phyloP scores from a whole-genome alignment of 768 basidiomycete species.

The Tulasnella sp. region DNA sequence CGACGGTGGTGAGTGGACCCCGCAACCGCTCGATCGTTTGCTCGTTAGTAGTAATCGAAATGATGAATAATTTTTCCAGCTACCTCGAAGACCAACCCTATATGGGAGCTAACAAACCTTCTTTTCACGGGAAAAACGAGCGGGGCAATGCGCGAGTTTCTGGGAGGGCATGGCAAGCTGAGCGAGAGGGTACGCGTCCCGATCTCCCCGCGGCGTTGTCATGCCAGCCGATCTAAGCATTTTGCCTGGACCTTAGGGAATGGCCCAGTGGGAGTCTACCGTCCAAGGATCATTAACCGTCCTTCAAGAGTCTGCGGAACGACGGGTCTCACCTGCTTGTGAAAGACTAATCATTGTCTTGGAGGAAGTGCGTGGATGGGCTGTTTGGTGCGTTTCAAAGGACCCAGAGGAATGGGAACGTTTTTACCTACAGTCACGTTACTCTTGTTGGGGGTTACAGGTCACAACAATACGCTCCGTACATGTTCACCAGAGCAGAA shows the following conservation, averaged over 20 bases:
- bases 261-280: conserved; percentile 81
- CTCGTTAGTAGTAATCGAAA: conserved; percentile 34
- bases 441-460: conserved; percentile 47
- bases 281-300: conserved; percentile 70
- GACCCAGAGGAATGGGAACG: background rate
- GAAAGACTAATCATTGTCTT: conserved; percentile 76
- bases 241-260: conserved; percentile 53
- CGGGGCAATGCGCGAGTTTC: conserved; percentile 70
- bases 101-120: conserved; percentile 71
- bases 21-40: conserved; percentile 31
- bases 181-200: conserved; percentile 67
- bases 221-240: conserved; percentile 19
- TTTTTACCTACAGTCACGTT: background rate
- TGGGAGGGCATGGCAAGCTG: conserved; percentile 77
- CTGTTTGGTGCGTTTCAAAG: conserved; percentile 44
- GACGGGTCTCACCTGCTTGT: conserved; percentile 69
- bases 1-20: conserved; percentile 59
- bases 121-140: conserved; percentile 73
- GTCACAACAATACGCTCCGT: conserved; percentile 56
- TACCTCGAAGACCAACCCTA: conserved; percentile 57
- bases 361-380: conserved; percentile 80
- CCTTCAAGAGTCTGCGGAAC: conserved; percentile 73
- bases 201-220: conserved; percentile 16
- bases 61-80: conserved; percentile 36
- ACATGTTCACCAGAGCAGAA: conserved; percentile 57